Base-by-base conservation (phyloP, 257 asterid species). In the Lycium barbarum region DNA sequence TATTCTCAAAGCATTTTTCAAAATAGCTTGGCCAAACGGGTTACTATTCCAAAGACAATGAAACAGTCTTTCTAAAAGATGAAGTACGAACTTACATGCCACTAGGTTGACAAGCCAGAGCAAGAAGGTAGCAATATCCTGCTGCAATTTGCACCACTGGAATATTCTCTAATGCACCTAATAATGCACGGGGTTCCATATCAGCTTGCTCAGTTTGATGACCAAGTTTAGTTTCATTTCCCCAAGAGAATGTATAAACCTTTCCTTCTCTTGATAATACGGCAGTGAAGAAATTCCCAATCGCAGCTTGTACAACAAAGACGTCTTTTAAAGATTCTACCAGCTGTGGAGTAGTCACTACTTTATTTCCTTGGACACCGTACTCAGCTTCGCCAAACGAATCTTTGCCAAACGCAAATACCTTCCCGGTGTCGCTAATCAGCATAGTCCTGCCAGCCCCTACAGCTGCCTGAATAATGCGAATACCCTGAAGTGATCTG, bases 81-180 rank as follows among this genome's bases (percentile, higher is more conserved):
- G 85, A 80, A 79, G n/a, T 51, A 80, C 81, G 83, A 82, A 84
- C 98, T 93, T 87, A 97, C 99, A 97, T 97, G 89, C 98, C 97
- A 88, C 92, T 78, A 66, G 98, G 98, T 84, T 97, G 97, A 88
- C 98, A 97, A 83, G 99, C 97, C 93, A 97, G 87, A 84, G 97
- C 98, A 83, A 95, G 99, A 88, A 97, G 99, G 86, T 95, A 97
- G 92, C 99, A 97, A 83, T 97, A 95, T 86, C 99, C 99, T 47
- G 99, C 99, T 35, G 99, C 98, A 81, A 97, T 95, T 89, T 97
- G 99, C 87, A 97, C 99, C 43, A 95, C 99, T 0, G 98, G 99
- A 45, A 89, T 85, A 88, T 93, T 89, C 86, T 94, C 98, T 61
- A 97, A 98, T 5, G 93, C 90, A 80, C 99, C 99, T 88, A 93